Base-by-base conservation (phyloP, 257 asterid genomes). In the Leptodermis oblonga region DNA sequence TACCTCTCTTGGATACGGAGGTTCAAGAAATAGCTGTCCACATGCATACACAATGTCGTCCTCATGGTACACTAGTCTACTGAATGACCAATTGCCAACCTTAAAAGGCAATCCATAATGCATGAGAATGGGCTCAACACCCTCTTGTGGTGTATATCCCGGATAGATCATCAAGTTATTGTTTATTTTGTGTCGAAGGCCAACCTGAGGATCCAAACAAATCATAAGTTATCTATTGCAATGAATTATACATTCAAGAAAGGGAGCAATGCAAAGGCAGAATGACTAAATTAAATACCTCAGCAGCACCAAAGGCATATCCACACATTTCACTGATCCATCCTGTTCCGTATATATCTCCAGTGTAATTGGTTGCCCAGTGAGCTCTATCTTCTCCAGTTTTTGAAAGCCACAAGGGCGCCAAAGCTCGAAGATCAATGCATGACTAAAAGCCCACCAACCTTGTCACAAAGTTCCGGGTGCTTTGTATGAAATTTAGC, bases 261-360 rank as follows among this genome's bases (percentile, higher is more conserved):
- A 33, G n/a, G 17, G 54, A 13, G 46, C 15, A 62, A 36, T 54
- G 45, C 54, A 54, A 31, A 42, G 37, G 18, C 33, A 55, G 58
- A 45, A 53, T 65, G 3, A 11, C 49, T 4, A 67, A 64, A 37
- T 17, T 10, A 28, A 76, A 31, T 80, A 83, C 99, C 97, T 93
- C 96, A 3, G 97, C 96, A 58, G 96, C 99, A 7, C 99, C 99
- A 81, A 88, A 94, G 42, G 99, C 90, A 84, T 94, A 94, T 34
- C 99, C 99, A 76, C 87, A 90, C 99, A 94, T 94, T 82, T 94
- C 99, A 80, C 99, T 94, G 73, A 94, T 94, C 99, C 99, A 94
- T 54, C 99, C 97, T 7, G 87, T 71, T 17, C 80, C 86, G 67
- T 88, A 94, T 68, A 94, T 94, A 71, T 94, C 99, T 66, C 99